phyloP scores from a whole-genome alignment of 2,329 filamentous ascomycete genomes.

The Neopestalotiopsis sp. region DNA sequence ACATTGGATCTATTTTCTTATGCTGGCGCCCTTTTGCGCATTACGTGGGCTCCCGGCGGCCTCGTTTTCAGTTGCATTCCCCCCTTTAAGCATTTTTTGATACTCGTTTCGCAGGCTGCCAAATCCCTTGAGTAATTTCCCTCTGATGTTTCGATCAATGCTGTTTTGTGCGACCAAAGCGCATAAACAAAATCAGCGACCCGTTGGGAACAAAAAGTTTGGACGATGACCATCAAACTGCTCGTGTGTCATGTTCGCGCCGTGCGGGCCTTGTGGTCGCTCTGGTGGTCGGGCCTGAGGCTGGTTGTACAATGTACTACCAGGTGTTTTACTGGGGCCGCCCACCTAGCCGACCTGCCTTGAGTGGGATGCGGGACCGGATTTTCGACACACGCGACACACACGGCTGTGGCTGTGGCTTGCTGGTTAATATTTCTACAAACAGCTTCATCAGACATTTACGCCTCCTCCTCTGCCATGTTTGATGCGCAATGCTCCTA shows the following conservation, averaged over 20 bases:
- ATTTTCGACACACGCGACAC: background rate
- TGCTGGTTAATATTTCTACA: too few relatives aligned
- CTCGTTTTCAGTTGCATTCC: too few relatives aligned
- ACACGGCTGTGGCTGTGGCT: background rate
- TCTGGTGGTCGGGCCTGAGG: background rate
- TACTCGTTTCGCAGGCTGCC: background rate
- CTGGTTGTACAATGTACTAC: background rate
- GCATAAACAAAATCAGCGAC: background rate
- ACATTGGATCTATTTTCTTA: too few relatives aligned
- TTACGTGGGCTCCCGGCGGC: too few relatives aligned
- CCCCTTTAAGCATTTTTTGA: slow-evolving; percentile 2
- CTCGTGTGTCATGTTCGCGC: slow-evolving; percentile 1
- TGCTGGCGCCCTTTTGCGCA: too few relatives aligned
- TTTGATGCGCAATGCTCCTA: too few relatives aligned
- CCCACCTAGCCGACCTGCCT: background rate
- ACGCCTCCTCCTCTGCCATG: too few relatives aligned
- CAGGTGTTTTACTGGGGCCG: background rate
- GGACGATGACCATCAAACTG: slow-evolving; percentile 4
- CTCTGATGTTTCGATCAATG: background rate
- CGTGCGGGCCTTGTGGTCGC: background rate
- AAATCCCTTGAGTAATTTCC: background rate
- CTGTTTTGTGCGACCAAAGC: background rate
- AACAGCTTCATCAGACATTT: background rate
- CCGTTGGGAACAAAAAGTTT: background rate
- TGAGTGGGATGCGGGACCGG: background rate